Evolutionary conservation across 352 stramenopile species (phyloP).

Genomic region (Aphanomyces stellatus): DNA sequence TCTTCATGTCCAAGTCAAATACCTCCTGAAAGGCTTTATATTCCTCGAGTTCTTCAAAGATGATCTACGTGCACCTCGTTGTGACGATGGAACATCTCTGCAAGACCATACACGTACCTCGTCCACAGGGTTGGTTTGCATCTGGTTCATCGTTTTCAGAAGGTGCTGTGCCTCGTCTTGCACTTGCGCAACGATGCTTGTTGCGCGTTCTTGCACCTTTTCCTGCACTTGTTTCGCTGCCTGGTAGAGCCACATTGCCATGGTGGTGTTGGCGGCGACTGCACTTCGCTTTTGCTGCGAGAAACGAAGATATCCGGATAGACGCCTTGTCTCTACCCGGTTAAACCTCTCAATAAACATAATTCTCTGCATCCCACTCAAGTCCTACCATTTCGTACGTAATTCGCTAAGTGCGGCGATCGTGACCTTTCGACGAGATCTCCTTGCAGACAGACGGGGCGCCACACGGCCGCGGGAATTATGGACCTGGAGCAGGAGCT

Average conservation of each 20-base stretch:
- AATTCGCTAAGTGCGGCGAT: neutral
- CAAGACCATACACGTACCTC: conserved; percentile 30
- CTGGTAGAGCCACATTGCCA: conserved; percentile 50
- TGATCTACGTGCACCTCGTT: conserved; percentile 28
- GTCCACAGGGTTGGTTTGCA: conserved; percentile 55
- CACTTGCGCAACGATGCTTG: conserved; percentile 57
- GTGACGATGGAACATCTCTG: neutral
- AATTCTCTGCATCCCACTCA: neutral
- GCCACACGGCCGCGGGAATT: neutral
- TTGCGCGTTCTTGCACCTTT: conserved; percentile 63
- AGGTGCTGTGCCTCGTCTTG: conserved; percentile 65
- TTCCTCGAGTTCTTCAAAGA: conserved; percentile 69
- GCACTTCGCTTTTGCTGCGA: too few species aligned
- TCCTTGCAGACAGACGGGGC: too few species aligned
- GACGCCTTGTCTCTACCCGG: too few species aligned
- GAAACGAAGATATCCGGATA: too few species aligned
- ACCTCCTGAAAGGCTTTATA: conserved; percentile 54
- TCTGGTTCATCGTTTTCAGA: conserved; percentile 52
- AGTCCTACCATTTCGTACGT: neutral
- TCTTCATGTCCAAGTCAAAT: conserved; percentile 57
- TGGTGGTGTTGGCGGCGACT: too few species aligned
- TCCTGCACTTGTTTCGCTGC: conserved; percentile 70
- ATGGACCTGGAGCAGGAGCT: conserved; percentile 61
- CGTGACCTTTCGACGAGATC: conserved; percentile 12
- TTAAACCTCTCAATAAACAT: too few species aligned